Percentiles rank a stretch among this genome's conserved stretches.
Conservation (phyloP, 163 green algal genomes). For the Chlamydomonas reinhardtii region DNA sequence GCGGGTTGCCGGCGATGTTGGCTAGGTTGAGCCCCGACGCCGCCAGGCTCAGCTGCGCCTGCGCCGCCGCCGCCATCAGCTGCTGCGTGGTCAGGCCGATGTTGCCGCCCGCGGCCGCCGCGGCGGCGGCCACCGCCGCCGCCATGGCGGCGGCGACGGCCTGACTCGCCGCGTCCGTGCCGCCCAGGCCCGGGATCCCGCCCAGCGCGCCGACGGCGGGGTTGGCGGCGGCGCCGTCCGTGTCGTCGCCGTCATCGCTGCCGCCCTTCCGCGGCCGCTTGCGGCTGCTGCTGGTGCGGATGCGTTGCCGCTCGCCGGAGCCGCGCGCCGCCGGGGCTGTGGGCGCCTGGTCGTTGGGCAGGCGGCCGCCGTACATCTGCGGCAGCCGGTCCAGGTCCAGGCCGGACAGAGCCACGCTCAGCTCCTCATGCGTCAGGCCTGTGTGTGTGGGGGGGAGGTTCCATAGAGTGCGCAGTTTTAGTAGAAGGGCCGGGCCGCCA, state of each 20-base stretch:
- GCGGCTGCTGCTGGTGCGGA: constrained; percentile 4
- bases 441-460: no score
- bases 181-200: no score
- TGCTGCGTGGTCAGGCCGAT: background rate
- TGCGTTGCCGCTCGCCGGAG: background rate
- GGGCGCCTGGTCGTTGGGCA: constrained; percentile 39
- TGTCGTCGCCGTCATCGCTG: background rate
- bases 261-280: background rate
- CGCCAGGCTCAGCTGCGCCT: constrained; percentile 20
- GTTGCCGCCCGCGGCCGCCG: constrained; percentile 16
- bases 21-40: background rate
- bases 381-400: constrained; percentile 38
- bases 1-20: background rate
- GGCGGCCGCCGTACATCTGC: constrained; percentile 39
- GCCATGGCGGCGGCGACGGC: constrained; percentile 11
- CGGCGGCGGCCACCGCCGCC: constrained; percentile 27
- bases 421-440: constrained; percentile 42
- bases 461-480: no score
- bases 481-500: no score
- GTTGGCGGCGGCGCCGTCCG: background rate
- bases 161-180: background rate
- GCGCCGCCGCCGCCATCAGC: constrained; percentile 3
- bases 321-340: background rate
- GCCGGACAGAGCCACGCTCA: constrained; percentile 40
- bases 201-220: no score